Conservation (phyloP, 108 stramenopile species). For the Nitzschia sp. region DNA sequence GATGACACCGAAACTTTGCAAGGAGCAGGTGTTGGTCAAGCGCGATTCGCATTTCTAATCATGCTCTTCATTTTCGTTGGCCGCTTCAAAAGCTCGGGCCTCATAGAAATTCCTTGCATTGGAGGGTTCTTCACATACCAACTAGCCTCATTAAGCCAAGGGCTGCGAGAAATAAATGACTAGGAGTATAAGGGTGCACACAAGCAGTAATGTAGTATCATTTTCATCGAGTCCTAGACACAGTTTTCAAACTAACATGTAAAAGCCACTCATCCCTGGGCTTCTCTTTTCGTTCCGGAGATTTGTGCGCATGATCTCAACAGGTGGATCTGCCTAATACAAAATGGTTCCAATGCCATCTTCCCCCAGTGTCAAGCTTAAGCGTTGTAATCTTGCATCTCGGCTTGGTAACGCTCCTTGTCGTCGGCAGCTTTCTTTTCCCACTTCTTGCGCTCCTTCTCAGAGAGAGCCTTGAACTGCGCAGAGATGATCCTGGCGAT, state of each 20-base stretch:
- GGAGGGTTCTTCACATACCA: conserved; percentile 90
- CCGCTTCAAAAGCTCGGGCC: conserved; percentile 63
- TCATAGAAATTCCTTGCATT: conserved; percentile 73
- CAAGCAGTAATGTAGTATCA: neutral
- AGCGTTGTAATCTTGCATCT: conserved; percentile 55
- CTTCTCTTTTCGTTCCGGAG: too few species aligned
- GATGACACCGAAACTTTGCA: conserved; percentile 49
- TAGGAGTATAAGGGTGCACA: conserved; percentile 4
- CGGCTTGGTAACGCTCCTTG: conserved; percentile 66
- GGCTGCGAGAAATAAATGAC: conserved; percentile 63
- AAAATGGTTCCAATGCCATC: too few species aligned
- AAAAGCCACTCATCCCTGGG: neutral
- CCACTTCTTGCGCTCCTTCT: conserved; percentile 63
- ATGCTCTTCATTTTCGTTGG: conserved; percentile 78
- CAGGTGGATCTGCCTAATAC: too few species aligned
- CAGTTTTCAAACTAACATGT: neutral
- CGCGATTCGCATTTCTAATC: conserved; percentile 86
- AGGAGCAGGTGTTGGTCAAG: conserved; percentile 82
- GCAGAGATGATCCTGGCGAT: conserved; percentile 73
- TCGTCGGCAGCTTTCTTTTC: conserved; percentile 70
- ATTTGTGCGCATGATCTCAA: too few species aligned
- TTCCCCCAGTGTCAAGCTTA: neutral
- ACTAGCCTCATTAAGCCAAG: conserved; percentile 71
- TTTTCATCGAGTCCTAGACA: conserved; percentile 1
- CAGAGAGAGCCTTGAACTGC: conserved; percentile 71